Base-by-base conservation (phyloP, 1,284 basidiomycete species). In the Cryptococcus sp. region DNA sequence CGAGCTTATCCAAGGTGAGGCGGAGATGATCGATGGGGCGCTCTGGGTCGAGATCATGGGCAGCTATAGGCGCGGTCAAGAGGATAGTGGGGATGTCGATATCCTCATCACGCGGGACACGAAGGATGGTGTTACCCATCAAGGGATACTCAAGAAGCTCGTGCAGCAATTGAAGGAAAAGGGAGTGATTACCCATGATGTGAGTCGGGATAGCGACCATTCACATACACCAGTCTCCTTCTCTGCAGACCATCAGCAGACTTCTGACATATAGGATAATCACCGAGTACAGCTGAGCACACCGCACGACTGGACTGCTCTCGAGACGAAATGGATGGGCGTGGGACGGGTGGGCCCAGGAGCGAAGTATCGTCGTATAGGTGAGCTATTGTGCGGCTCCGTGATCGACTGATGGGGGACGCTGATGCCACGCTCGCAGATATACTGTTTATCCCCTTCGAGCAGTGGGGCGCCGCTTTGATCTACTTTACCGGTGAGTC, bases 21-120 rank as follows among this genome's bases (percentile, higher is more conserved):
- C 90, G 2, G 79, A 87, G 1, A 75, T 77, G 2, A 82, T 94
- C 38, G 92, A 94, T 68, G 79, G 83, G 5, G 84, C 85, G 54
- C 76, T 95, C 22, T 85, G 84, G 68, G 79, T 95, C 16, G 85
- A 91, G 57, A 87, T 92, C 54, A 94, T 95, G 93, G 93, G 93
- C 1, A 92, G 89, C 66, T 95, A 88, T 73, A 81, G 92, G 62
- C 83, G 93, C 59, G 89, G 90, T 5, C 87, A 87, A 70, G 79
- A 81, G 1, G 85, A 85, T 51, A 93, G 89, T 57, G 92, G 93
- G 1, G 93, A 95, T 73, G 91, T 96, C 56, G 93, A 96, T 73
- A 86, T 95, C 52, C 75, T 95, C 59, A 87, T 95, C 64, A 91
- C 90, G 0, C 85, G 91, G 16, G 82, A 86, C 23, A 82, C 84